phyloP scores from a whole-genome alignment of 768 basidiomycete species.

The Leccinum imitatum region DNA sequence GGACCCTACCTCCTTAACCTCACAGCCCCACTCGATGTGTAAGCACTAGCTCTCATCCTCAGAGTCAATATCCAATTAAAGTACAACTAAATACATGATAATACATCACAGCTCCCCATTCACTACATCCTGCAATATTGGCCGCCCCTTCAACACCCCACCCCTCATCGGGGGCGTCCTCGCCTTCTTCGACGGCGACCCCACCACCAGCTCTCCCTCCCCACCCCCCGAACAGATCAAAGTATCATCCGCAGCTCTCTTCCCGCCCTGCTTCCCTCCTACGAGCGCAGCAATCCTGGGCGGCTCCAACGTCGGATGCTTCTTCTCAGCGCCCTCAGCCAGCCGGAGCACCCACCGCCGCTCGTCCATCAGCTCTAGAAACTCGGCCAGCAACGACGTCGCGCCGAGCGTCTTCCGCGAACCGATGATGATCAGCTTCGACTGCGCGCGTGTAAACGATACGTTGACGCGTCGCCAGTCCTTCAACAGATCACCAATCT shows the following conservation, averaged over 20 bases:
- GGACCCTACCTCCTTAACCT: neutral
- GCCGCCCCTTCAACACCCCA: conserved; percentile 54
- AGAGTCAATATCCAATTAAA: neutral
- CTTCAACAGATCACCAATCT: conserved; percentile 91
- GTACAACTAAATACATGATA: neutral
- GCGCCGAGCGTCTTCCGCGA: conserved; percentile 73
- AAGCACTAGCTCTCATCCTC: neutral
- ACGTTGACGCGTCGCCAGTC: conserved; percentile 98
- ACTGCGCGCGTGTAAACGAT: conserved; percentile 88
- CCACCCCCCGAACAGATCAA: neutral
- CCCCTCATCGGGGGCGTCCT: conserved; percentile 32
- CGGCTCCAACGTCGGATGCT: conserved; percentile 42
- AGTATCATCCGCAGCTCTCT: conserved; percentile 8
- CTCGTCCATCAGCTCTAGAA: conserved; percentile 74
- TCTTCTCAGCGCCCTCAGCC: conserved; percentile 48
- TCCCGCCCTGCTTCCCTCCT: conserved; percentile 16
- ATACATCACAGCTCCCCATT: conserved; percentile 38
- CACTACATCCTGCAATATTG: conserved; percentile 60
- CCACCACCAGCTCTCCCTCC: conserved; percentile 4
- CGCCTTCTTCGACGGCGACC: conserved; percentile 37
- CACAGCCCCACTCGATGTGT: neutral
- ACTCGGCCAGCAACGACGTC: conserved; percentile 63
- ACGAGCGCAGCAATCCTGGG: conserved; percentile 4
- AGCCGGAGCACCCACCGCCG: conserved; percentile 71
- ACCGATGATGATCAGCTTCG: conserved; percentile 90